Evolutionary conservation across 768 basidiomycete species (phyloP), one percentile per base, ranked within the genome.

Genomic region (Amanita rimosa): DNA sequence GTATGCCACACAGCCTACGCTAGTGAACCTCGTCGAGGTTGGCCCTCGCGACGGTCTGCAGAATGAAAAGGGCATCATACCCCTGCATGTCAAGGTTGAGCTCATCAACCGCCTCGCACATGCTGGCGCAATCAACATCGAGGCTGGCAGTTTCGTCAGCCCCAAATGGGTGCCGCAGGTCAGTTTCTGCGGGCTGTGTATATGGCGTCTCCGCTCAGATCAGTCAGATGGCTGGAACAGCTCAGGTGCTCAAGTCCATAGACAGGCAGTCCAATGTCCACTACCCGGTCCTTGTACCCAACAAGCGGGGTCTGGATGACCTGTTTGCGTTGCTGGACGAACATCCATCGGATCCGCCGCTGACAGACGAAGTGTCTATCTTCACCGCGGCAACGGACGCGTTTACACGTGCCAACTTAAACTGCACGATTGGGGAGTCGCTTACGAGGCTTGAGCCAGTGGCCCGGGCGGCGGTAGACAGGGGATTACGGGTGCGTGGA

Each of bases 111-210:
- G 82, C 11, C 77, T 97, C 9, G 77, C 75, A 2, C 61, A 60
- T 14, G 82, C 88, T 8, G 92, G 90, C 0, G 60, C 80, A 55
- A 67, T 69, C 52, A 77, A 69, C 49, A 83, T 94, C 54, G 91
- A 94, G 64, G 78, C 79, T 0, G 92, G 92, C 6, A 90, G 88
- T 60, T 92, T 95, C 60, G 92, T 94, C 50, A 88, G 88, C 62
- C 86, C 87, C 0, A 92, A 91, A 64, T 90, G 90, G 85, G 85
- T 94, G 21, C 92, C 91, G 0, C 92, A 94, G 77, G 92, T 71
- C 63, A 2, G 10, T 19, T 16, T 39, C n/a, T 42, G 17, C 38
- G 22, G 21, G 21, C 22, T 21, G 33, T 46, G 51, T 46, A 50
- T 44, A 27, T 44, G 13, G 16, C 13, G 13, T 19, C 11, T 13